Evolutionary conservation across 192 early-diverging fungal species (phyloP), one percentile per base, ranked within the genome.

Genomic region (Gaertneriomyces sp.): DNA sequence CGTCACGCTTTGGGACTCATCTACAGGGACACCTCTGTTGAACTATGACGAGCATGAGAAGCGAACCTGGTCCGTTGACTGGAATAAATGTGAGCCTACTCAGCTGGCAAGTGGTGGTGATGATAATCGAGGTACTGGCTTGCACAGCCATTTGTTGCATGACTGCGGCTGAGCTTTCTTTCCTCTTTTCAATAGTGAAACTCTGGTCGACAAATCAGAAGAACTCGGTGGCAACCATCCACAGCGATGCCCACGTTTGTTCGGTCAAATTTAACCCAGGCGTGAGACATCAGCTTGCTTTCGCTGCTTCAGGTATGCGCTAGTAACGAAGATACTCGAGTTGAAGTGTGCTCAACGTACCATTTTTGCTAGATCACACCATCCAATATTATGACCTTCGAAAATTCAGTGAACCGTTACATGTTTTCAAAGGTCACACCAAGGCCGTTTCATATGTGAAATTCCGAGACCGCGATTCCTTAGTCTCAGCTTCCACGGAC

Each of bases 401-500:
- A 52, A 85, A 89, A 12, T 77, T 87, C 5, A 81, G 72, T 17
- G 71, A 81, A 49, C 90, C 94, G 4, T 58, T 93, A 38, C 78
- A 81, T 57, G 74, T 91, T 17, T 88, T 93, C 74, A 78, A 83
- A 60, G 95, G 95, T 16, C 95, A 98, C 71, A 75, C 82, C 53
- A 94, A 95, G 70, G 93, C 96, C 1, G 94, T 98, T 3, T 96
- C 96, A 3, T 96, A 95, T 74, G 93, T 95, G 58, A 88, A 90
- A 54, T 98, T 93, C 75, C 57, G 89, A 38, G 81, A 82, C 46
- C 66, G 78, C n/a, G 81, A 91, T 54, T 85, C 95, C 61, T 69
- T 98, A 20, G 80, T 98, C 17, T 90, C 93, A 7, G 91, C 91
- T 39, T 96, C 94, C 5, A 98, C 91, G 0, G 96, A 98, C 73